phyloP scores from a whole-genome alignment of 805 yeast genomes.

The Schizosaccharomyces osmophilus region DNA sequence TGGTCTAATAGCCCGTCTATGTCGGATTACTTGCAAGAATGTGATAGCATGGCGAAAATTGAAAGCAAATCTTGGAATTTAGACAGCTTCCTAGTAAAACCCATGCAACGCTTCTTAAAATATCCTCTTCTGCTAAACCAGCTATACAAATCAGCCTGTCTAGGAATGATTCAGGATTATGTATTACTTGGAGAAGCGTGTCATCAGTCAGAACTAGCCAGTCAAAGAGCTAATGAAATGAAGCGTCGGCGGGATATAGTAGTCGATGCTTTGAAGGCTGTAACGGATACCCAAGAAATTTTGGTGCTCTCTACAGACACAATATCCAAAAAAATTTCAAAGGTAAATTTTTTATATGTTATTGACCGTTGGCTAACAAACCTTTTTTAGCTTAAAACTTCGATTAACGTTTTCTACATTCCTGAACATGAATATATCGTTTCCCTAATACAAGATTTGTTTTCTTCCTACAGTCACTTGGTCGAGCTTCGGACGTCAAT shows the following conservation, averaged over 20 bases:
- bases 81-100: background rate
- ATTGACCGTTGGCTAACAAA: background rate
- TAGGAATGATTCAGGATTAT: background rate
- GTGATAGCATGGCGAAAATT: background rate
- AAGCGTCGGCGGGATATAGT: background rate
- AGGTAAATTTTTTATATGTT: background rate
- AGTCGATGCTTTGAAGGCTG: background rate
- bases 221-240: background rate
- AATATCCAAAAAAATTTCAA: background rate
- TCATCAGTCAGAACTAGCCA: background rate
- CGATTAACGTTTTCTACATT: background rate
- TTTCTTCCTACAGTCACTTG: background rate
- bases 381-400: background rate
- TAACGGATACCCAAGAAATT: background rate
- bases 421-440: background rate
- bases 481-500: background rate
- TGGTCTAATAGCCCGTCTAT: background rate
- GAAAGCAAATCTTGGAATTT: background rate
- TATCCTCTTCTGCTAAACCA: background rate
- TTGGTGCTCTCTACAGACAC: background rate
- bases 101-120: background rate
- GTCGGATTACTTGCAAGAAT: background rate
- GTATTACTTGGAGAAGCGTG: background rate
- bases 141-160: background rate
- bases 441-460: background rate